These are phyloP conservation scores for Xerocomellus intermedius DNA, from an alignment of 768 basidiomycete species.

Conservation along the genomic window DNA sequence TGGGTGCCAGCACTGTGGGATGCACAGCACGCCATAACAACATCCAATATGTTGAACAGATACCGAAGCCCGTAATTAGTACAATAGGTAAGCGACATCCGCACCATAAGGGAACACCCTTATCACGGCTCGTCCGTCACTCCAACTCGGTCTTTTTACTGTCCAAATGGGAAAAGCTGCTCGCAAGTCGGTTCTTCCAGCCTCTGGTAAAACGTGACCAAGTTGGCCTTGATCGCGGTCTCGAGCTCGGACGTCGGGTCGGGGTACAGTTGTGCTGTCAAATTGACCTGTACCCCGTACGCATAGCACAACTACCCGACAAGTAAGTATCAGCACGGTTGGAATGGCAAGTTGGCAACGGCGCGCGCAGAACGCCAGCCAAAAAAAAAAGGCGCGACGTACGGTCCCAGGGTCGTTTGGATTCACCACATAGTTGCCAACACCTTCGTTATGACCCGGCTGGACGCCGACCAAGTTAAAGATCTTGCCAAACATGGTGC, in stretches of 20 bases:
- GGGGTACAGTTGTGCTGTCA: constrained; percentile 21
- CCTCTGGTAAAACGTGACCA: constrained; percentile 14
- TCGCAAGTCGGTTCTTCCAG: constrained; percentile 12
- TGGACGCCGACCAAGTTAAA: not conserved
- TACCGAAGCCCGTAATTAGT: no score
- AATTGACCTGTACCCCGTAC: constrained; percentile 18
- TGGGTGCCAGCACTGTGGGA: no score
- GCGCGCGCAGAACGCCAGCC: no score
- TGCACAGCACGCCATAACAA: no score
- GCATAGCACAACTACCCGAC: constrained; percentile 15
- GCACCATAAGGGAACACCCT: no score
- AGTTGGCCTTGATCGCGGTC: constrained; percentile 23
- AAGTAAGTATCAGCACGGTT: not conserved
- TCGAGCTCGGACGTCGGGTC: no score
- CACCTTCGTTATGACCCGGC: constrained; percentile 21
- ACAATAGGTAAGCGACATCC: no score
- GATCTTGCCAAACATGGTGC: not conserved
- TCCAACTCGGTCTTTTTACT: not conserved
- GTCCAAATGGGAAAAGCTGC: constrained; percentile 19
- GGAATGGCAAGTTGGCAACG: no score
- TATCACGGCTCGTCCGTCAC: no score
- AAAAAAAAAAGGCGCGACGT: not conserved
- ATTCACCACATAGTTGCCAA: constrained; percentile 14
- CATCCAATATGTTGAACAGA: no score
- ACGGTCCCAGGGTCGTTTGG: constrained; percentile 12